Conservation (phyloP, 108 stramenopile species). For the Fragilaria crotonensis region DNA sequence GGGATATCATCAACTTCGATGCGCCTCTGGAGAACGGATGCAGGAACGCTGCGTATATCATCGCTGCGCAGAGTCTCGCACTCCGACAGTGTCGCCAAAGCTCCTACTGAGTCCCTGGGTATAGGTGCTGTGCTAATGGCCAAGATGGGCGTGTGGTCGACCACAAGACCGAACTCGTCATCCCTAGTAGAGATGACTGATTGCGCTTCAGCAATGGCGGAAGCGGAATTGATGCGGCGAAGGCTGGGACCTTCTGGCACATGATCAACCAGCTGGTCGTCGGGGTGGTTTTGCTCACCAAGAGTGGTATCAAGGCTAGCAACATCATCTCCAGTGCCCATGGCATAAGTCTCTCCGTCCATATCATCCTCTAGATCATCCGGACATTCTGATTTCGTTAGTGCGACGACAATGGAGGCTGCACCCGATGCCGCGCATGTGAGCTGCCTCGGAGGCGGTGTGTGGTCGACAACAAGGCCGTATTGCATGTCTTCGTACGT, state of each 20-base stretch:
- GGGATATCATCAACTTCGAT: neutral
- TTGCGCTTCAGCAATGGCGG: slow-evolving; percentile 15
- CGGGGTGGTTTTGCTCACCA: slow-evolving; percentile 9
- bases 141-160: slow-evolving; percentile 25
- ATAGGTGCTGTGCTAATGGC: neutral
- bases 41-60: neutral
- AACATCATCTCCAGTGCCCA: slow-evolving; percentile 15
- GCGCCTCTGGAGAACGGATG: neutral
- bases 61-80: neutral
- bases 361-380: slow-evolving; percentile 16
- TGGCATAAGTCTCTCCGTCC: slow-evolving; percentile 4
- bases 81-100: neutral
- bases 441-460: slow-evolving; percentile 14
- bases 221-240: slow-evolving; percentile 12
- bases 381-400: slow-evolving; percentile 23
- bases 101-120: neutral
- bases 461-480: slow-evolving; percentile 41
- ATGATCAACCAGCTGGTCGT: slow-evolving; percentile 18
- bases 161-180: slow-evolving; percentile 23
- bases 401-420: slow-evolving; percentile 35
- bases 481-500: slow-evolving; percentile 31
- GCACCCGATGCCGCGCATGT: slow-evolving; percentile 11
- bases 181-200: slow-evolving; percentile 19
- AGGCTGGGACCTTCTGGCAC: slow-evolving; percentile 7
- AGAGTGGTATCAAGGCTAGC: neutral